Evolutionary conservation across 148 eudicot species (phyloP).

Genomic region (Pouteria glomerata): DNA sequence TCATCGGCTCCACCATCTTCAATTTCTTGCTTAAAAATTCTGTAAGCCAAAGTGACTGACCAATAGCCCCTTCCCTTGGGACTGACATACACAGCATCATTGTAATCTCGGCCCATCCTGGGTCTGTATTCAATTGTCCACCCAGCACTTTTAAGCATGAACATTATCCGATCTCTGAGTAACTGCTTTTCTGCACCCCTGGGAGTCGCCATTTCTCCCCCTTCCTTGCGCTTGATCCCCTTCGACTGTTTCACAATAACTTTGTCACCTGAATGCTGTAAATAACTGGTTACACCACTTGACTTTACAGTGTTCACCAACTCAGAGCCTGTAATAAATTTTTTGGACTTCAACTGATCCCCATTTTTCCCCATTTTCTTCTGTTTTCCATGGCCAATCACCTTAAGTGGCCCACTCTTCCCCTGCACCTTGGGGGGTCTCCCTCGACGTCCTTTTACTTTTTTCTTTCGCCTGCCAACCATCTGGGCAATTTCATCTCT

Average conservation of each 20-base stretch:
- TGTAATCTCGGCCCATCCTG: slow-evolving; percentile 46
- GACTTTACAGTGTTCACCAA: slow-evolving; percentile 3
- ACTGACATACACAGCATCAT: slow-evolving; percentile 67
- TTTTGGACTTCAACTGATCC: neutral
- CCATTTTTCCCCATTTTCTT: slow-evolving; percentile 1
- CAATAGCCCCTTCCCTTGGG: slow-evolving; percentile 58
- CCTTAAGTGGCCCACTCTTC: slow-evolving; percentile 12
- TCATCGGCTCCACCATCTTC: slow-evolving; percentile 43
- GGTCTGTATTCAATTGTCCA: slow-evolving; percentile 77
- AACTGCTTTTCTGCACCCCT: slow-evolving; percentile 39
- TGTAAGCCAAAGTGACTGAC: slow-evolving; percentile 85
- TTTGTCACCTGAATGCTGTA: neutral
- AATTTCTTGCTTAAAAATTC: slow-evolving; percentile 38
- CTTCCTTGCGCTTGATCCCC: slow-evolving; percentile 16
- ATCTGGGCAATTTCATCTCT: slow-evolving; percentile 1
- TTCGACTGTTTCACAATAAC: neutral
- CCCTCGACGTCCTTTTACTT: slow-evolving; percentile 29
- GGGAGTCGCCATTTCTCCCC: slow-evolving; percentile 9
- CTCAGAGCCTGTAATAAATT: slow-evolving; percentile 2
- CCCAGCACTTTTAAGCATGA: slow-evolving; percentile 60
- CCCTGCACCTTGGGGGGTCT: slow-evolving; percentile 38
- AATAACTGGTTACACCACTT: neutral
- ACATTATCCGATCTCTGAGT: slow-evolving; percentile 55
- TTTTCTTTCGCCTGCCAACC: slow-evolving; percentile 14
- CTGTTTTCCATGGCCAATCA: slow-evolving; percentile 16